These are phyloP conservation scores for Phtheirospermum japonicum DNA, from an alignment of 257 asterid species.

Conservation along the genomic window DNA sequence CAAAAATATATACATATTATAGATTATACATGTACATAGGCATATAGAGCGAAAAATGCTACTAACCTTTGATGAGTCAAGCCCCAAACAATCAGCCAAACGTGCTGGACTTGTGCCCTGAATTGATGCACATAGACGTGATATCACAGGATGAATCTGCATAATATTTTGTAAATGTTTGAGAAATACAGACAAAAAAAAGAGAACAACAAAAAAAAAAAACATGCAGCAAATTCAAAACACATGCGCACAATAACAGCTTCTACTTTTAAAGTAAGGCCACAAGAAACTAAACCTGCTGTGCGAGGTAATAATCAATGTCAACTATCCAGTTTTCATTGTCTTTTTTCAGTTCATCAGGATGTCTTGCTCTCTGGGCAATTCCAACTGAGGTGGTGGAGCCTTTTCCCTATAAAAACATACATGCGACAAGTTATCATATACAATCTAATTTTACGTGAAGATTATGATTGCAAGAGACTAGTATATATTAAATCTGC, in stretches of 20 bases:
- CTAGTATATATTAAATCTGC: constrained; percentile 15
- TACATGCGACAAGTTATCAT: constrained; percentile 19
- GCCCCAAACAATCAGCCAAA: constrained; percentile 98
- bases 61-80: constrained; percentile 87
- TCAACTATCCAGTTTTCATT: constrained; percentile 81
- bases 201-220: neutral
- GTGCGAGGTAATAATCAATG: constrained; percentile 94
- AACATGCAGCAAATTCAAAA: constrained; percentile 21
- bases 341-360: constrained; percentile 84
- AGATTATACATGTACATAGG: neutral
- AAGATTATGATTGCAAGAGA: neutral
- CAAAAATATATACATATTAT: neutral
- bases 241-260: constrained; percentile 10
- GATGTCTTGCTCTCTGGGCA: constrained; percentile 98
- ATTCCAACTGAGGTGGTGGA: constrained; percentile 69
- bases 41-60: constrained; percentile 12
- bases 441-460: constrained; percentile 8
- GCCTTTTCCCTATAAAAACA: constrained; percentile 57
- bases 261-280: constrained; percentile 18
- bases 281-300: constrained; percentile 63
- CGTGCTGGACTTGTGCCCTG: constrained; percentile 98
- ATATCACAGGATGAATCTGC: constrained; percentile 99
- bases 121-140: constrained; percentile 92
- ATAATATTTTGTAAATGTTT: constrained; percentile 27
- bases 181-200: constrained; percentile 22